Percentiles rank a stretch among this genome's conserved stretches.
Evolutionary conservation across 2,329 filamentous ascomycete genomes (phyloP).

Genomic region (Cadophora sp.): DNA sequence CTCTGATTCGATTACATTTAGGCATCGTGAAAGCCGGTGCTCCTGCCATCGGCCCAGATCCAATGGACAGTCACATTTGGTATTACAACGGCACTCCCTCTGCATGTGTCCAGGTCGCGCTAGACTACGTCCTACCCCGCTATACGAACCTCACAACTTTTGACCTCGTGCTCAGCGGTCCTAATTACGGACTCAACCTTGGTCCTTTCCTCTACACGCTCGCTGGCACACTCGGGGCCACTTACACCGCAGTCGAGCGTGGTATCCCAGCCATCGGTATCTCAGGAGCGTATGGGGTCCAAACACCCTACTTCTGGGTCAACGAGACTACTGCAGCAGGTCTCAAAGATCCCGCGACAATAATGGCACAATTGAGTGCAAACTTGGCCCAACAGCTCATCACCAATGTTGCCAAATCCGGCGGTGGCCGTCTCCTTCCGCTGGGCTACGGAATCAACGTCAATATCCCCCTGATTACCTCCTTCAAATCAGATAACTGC

Average conservation of each 20-base stretch:
- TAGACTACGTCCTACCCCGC: slow-evolving; percentile 36
- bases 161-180: slow-evolving; percentile 61
- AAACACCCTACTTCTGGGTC: slow-evolving; percentile 52
- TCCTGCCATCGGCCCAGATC: slow-evolving; percentile 57
- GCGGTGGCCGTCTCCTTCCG: slow-evolving; percentile 48
- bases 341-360: slow-evolving; percentile 44
- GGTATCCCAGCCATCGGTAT: slow-evolving; percentile 58
- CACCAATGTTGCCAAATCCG: slow-evolving; percentile 40
- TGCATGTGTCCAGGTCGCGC: slow-evolving; percentile 60
- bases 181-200: slow-evolving; percentile 61
- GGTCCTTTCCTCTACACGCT: slow-evolving; percentile 51
- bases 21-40: slow-evolving; percentile 53
- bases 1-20: slow-evolving; percentile 6
- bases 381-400: neutral
- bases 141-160: slow-evolving; percentile 43
- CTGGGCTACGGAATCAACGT: slow-evolving; percentile 59
- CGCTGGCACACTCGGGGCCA: slow-evolving; percentile 49
- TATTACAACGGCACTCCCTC: slow-evolving; percentile 67
- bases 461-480: slow-evolving; percentile 55
- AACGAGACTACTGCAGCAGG: slow-evolving; percentile 46
- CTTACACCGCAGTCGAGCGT: slow-evolving; percentile 55
- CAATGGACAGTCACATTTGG: slow-evolving; percentile 60
- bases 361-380: neutral
- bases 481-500: slow-evolving; percentile 47
- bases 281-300: slow-evolving; percentile 51